phyloP scores from a whole-genome alignment of 768 basidiomycete species.

The Steccherinum ochraceum region DNA sequence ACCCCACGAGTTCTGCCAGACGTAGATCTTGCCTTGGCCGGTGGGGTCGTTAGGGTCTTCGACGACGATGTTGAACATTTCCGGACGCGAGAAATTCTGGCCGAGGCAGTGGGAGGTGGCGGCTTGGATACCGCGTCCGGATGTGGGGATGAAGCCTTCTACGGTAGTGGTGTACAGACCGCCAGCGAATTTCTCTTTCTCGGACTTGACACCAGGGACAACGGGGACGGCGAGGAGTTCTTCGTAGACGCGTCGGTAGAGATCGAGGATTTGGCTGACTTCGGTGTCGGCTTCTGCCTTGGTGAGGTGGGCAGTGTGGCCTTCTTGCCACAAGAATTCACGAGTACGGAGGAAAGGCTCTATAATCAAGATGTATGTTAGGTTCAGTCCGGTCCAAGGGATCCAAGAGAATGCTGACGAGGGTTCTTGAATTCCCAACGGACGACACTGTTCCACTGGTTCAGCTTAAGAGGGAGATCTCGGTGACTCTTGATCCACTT shows the following conservation, averaged over 20 bases:
- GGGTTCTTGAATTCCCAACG: constrained; percentile 99
- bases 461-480: constrained; percentile 93
- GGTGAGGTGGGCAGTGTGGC: constrained; percentile 91
- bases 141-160: constrained; percentile 96
- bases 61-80: constrained; percentile 98
- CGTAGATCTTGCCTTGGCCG: constrained; percentile 64
- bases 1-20: constrained; percentile 99
- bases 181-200: constrained; percentile 99
- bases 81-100: constrained; percentile 92
- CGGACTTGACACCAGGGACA: constrained; percentile 94
- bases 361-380: constrained; percentile 20
- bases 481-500: constrained; percentile 99
- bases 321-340: constrained; percentile 99
- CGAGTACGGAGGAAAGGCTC: constrained; percentile 98
- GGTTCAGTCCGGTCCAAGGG: too few relatives aligned
- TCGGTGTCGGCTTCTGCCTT: constrained; percentile 87
- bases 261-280: constrained; percentile 89
- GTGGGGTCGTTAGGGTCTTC: constrained; percentile 83
- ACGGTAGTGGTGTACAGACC: constrained; percentile 97
- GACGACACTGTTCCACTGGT: constrained; percentile 99
- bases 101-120: constrained; percentile 98
- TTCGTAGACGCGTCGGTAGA: constrained; percentile 93
- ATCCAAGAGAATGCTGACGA: constrained; percentile 46
- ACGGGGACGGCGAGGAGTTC: constrained; percentile 97
- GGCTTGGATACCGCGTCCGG: constrained; percentile 95